Evolutionary conservation across 2,329 filamentous ascomycete species (phyloP).

Genomic region (Trematosphaeria pertusa): DNA sequence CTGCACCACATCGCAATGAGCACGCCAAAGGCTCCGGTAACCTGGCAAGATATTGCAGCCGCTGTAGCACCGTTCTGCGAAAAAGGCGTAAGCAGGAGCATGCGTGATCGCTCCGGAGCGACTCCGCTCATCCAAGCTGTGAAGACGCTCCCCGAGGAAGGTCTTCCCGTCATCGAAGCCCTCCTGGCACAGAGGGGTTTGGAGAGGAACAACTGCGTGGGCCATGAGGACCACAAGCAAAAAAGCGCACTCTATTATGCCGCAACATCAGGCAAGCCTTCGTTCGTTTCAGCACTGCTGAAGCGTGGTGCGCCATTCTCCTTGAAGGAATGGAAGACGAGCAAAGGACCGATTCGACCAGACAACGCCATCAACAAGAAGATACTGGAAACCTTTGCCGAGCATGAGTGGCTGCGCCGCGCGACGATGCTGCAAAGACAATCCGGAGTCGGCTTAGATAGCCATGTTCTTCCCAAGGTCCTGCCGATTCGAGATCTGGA

Average conservation of each 20-base stretch:
- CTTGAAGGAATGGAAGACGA: conserved; percentile 33
- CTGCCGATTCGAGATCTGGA: conserved; percentile 29
- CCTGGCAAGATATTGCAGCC: conserved; percentile 37
- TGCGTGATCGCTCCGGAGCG: conserved; percentile 41
- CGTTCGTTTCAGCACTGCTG: conserved; percentile 36
- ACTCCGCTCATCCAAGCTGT: conserved; percentile 44
- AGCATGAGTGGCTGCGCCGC: conserved; percentile 37
- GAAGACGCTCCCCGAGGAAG: conserved; percentile 37
- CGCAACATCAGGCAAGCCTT: conserved; percentile 29
- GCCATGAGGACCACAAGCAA: conserved; percentile 39
- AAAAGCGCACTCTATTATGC: conserved; percentile 38
- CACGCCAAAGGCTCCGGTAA: conserved; percentile 25
- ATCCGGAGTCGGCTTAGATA: conserved; percentile 11
- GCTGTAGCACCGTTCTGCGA: conserved; percentile 36
- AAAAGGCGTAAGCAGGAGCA: conserved; percentile 38
- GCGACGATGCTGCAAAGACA: conserved; percentile 24
- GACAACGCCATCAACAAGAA: conserved; percentile 20
- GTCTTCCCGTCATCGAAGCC: conserved; percentile 33
- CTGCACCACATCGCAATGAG: conserved; percentile 39
- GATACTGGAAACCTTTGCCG: conserved; percentile 29
- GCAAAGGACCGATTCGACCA: conserved; percentile 15
- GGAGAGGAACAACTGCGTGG: conserved; percentile 35
- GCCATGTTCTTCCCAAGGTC: conserved; percentile 21
- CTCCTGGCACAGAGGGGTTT: conserved; percentile 27
- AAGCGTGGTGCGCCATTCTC: conserved; percentile 33